Evolutionary conservation across 2,329 filamentous ascomycete genomes (phyloP).

Genomic region (Trichophyton benhamiae): DNA sequence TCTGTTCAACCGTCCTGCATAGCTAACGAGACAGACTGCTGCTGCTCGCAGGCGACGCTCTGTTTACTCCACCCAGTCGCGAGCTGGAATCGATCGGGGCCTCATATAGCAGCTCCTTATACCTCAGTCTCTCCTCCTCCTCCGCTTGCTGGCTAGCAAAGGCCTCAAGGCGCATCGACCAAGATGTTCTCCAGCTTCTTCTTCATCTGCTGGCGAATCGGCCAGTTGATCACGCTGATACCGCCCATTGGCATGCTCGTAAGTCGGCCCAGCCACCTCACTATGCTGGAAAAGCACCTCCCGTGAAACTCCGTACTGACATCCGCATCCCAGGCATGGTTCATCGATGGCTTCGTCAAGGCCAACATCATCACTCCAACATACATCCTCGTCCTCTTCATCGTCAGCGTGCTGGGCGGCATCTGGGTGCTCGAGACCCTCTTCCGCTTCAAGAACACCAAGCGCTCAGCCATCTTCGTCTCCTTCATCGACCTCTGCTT

Average conservation of each 20-base stretch:
- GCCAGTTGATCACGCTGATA: constrained; percentile 50
- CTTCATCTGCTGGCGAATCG: constrained; percentile 50
- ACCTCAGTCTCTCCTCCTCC: background rate
- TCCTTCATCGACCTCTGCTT: constrained; percentile 50
- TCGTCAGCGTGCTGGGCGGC: constrained; percentile 48
- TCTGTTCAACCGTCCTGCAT: background rate
- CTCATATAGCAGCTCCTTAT: too few relatives aligned
- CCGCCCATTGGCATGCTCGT: constrained; percentile 52
- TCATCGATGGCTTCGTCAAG: constrained; percentile 47
- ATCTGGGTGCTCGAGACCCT: constrained; percentile 51
- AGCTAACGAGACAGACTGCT: background rate
- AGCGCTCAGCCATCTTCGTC: constrained; percentile 48
- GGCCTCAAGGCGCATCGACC: constrained; percentile 24
- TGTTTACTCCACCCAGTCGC: background rate
- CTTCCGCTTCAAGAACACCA: constrained; percentile 46
- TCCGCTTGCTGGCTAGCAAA: constrained; percentile 19
- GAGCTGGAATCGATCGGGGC: background rate
- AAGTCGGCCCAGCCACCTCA: constrained; percentile 14
- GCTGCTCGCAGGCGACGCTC: background rate
- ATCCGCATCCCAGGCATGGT: constrained; percentile 37
- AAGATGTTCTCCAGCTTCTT: constrained; percentile 43
- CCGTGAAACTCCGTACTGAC: background rate
- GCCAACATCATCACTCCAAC: constrained; percentile 47
- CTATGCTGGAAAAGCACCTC: background rate
- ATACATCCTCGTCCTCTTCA: constrained; percentile 53